Conservation (phyloP, 371 early-diverging fungal genomes). For the Nematocida sp. region DNA sequence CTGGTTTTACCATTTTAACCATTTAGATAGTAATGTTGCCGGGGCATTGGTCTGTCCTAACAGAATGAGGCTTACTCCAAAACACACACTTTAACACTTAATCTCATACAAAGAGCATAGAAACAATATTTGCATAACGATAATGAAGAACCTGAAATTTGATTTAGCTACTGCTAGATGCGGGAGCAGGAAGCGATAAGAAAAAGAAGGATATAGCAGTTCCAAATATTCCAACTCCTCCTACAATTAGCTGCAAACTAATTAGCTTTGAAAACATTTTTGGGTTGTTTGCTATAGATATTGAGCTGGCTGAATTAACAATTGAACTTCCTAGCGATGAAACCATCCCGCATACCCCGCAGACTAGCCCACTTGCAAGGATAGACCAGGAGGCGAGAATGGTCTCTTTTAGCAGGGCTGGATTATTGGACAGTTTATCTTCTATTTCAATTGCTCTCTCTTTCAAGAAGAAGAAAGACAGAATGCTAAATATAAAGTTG, state of each 20-base stretch:
- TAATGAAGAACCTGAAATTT: too few species aligned
- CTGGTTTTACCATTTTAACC: constrained; percentile 50
- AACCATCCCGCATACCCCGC: constrained; percentile 63
- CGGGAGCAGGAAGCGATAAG: constrained; percentile 1
- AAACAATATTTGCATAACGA: background rate
- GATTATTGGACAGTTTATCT: background rate
- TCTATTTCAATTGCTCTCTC: constrained; percentile 28
- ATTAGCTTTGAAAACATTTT: constrained; percentile 69
- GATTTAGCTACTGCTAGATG: too few species aligned
- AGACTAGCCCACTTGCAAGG: constrained; percentile 64
- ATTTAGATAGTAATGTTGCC: constrained; percentile 61
- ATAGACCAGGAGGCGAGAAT: constrained; percentile 21
- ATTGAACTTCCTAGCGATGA: constrained; percentile 68
- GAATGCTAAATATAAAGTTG: constrained; percentile 65
- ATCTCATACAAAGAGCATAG: constrained; percentile 6
- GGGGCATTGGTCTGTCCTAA: constrained; percentile 41
- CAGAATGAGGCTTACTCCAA: constrained; percentile 62
- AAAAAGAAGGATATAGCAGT: constrained; percentile 59
- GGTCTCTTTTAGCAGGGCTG: constrained; percentile 7
- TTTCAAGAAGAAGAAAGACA: constrained; percentile 62
- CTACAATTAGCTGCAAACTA: constrained; percentile 68
- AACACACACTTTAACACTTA: constrained; percentile 20
- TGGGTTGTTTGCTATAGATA: constrained; percentile 68
- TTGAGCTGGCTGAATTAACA: constrained; percentile 66
- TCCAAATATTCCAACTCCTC: constrained; percentile 69